These are phyloP conservation scores for Chimonanthus praecox DNA, from an alignment of 164 flowering plant genomes.

Conservation along the genomic window DNA sequence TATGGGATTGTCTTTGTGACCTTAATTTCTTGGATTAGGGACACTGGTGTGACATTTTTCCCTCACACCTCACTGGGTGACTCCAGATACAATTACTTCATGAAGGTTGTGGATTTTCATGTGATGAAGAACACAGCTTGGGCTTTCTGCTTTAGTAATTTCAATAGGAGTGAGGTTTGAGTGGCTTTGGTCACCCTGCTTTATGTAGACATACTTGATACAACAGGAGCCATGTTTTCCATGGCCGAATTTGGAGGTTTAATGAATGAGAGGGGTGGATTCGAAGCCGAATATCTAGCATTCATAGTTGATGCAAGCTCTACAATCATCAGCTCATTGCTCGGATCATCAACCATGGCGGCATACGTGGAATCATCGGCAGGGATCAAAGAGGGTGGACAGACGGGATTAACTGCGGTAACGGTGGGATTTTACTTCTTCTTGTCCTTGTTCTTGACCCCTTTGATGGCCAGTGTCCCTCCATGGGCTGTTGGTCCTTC, in stretches of 20 bases:
- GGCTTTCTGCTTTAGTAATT: slow-evolving; percentile 50
- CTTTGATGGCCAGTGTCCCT: slow-evolving; percentile 67
- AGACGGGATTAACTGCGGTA: slow-evolving; percentile 77
- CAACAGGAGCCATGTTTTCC: slow-evolving; percentile 70
- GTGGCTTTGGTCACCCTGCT: slow-evolving; percentile 56
- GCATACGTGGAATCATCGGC: slow-evolving; percentile 77
- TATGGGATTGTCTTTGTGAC: slow-evolving; percentile 76
- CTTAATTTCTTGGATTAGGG: slow-evolving; percentile 67
- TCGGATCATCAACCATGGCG: slow-evolving; percentile 62
- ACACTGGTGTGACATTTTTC: slow-evolving; percentile 59
- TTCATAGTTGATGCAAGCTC: slow-evolving; percentile 73
- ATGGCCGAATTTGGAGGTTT: slow-evolving; percentile 77
- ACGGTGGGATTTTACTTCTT: slow-evolving; percentile 52
- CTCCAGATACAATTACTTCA: slow-evolving; percentile 53
- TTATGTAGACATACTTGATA: slow-evolving; percentile 72
- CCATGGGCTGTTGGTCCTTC: slow-evolving; percentile 94
- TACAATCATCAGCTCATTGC: slow-evolving; percentile 51
- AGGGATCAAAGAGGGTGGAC: slow-evolving; percentile 81
- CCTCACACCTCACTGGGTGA: slow-evolving; percentile 64
- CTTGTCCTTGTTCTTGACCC: slow-evolving; percentile 60
- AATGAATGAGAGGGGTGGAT: slow-evolving; percentile 46
- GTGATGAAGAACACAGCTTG: slow-evolving; percentile 58
- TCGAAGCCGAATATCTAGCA: slow-evolving; percentile 76
- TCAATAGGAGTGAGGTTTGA: slow-evolving; percentile 63
- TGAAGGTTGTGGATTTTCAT: slow-evolving; percentile 67